Evolutionary conservation across 2,329 filamentous ascomycete genomes (phyloP), one percentile per base, ranked within the genome.

Genomic region (Cordyceps pruinosa): DNA sequence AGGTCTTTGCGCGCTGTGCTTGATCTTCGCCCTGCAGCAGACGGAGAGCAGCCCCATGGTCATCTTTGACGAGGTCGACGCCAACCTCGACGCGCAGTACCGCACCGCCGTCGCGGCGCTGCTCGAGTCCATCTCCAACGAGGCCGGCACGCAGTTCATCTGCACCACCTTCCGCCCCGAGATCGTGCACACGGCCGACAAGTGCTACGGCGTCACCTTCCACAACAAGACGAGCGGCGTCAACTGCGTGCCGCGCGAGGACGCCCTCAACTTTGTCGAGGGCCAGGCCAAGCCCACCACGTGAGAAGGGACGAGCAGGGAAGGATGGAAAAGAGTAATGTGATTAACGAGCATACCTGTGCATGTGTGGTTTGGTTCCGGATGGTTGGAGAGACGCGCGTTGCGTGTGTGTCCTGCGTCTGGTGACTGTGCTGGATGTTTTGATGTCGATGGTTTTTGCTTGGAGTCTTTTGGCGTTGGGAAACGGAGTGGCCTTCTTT

Each of bases 151-250:
- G 51, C 81, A 99, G 71, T 99, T 99, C 70, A 99, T 99, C 72
- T 97, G 94, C 80, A 99, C 94, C 4, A 99, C 94, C 2, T 99
- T 99, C 83, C 82, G 94, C 58, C 94, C 94, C 1, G 94, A 99
- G 75, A 97, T 99, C 80, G 82, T 99, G 61, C 84, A 88, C 60
- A 90, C 97, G 21, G 94, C 94, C 3, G 92, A 97, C 76, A 96
- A 96, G 76, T 97, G 93, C 74, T 99, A 99, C 71, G 94, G 94
- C 60, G 94, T 99, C 52, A 90, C 89, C 52, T 97, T 93, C 73
- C 83, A 85, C 63, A 93, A 92, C 72, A 97, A 97, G 81, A 95
- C 92, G 63, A 96, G 90, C 75, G 89, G 85, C 39, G 96, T 99
- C 66, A 90, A 94, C 73, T 93, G 93, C 53, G 92, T 97, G 50